Percentiles rank a stretch among this genome's conserved stretches.
Conservation (phyloP, 768 basidiomycete genomes). For the Lanmaoa pseudosensibilis region DNA sequence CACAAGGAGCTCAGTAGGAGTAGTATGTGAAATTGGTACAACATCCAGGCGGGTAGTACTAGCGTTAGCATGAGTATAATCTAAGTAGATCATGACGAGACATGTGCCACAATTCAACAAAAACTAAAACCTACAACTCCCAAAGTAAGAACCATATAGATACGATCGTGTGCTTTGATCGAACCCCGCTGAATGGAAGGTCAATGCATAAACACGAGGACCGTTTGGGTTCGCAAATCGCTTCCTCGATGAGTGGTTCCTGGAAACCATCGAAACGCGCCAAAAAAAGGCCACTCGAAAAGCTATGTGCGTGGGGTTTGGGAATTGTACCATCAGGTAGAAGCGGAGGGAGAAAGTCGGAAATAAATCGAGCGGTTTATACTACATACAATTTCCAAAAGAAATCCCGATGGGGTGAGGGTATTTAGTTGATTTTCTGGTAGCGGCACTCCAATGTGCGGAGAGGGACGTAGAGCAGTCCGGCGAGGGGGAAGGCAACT, state of each 20-base stretch:
- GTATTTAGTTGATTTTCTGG: constrained; percentile 24
- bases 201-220: not conserved
- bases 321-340: not conserved
- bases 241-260: constrained; percentile 12
- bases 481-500: constrained; percentile 51
- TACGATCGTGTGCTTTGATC: constrained; percentile 5
- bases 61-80: constrained; percentile 1
- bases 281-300: not conserved
- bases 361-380: constrained; percentile 4
- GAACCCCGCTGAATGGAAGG: not conserved
- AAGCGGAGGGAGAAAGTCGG: not conserved
- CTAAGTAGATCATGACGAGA: not conserved
- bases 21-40: not conserved
- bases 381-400: constrained; percentile 12
- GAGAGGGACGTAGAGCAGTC: constrained; percentile 53
- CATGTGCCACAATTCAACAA: not conserved
- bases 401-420: not conserved
- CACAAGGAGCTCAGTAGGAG: not conserved
- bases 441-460: constrained; percentile 48
- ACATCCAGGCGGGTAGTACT: not conserved
- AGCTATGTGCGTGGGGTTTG: not conserved
- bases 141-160: not conserved
- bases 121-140: not conserved
- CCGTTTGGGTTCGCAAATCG: not conserved
- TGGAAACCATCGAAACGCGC: constrained; percentile 24